A percentile compares a stretch with the other conserved stretches of the same genome.
These are phyloP conservation scores for Diversispora eburnea DNA, from an alignment of 192 early-diverging fungal species.

Conservation along the genomic window DNA sequence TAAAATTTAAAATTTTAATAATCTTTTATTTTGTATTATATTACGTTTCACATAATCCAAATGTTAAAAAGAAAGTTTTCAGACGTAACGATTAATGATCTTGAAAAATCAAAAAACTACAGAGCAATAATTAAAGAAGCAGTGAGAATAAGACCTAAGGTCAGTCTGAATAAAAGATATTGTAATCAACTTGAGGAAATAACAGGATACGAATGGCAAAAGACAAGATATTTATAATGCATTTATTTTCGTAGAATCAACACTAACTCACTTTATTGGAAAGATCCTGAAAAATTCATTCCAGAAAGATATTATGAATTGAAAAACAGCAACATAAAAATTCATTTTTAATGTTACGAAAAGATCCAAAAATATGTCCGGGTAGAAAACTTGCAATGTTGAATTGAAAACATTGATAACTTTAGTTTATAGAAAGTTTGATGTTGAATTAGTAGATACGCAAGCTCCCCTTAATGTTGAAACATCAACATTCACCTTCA, in stretches of 20 bases:
- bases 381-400: conserved; percentile 17
- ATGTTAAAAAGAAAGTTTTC: conserved; percentile 3
- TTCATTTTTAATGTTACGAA: conserved; percentile 6
- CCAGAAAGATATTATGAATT: neutral
- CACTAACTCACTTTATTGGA: neutral
- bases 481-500: neutral
- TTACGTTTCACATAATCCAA: conserved; percentile 7
- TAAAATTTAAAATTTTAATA: no score
- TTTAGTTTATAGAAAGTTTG: conserved; percentile 7
- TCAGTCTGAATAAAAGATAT: neutral
- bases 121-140: conserved; percentile 13
- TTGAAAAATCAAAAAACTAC: neutral
- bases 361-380: neutral
- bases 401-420: neutral
- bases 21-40: conserved; percentile 9
- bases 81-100: conserved; percentile 2
- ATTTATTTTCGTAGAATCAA: neutral
- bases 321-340: neutral
- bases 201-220: conserved; percentile 10
- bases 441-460: conserved; percentile 4
- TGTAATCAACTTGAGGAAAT: neutral
- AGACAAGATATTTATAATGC: neutral
- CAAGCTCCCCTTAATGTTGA: neutral
- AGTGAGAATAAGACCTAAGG: neutral
- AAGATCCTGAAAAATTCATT: neutral